A percentile compares a stretch with the other conserved stretches of the same genome.
phyloP scores from a whole-genome alignment of 768 basidiomycete genomes.

The Kwoniella bestiolae region DNA sequence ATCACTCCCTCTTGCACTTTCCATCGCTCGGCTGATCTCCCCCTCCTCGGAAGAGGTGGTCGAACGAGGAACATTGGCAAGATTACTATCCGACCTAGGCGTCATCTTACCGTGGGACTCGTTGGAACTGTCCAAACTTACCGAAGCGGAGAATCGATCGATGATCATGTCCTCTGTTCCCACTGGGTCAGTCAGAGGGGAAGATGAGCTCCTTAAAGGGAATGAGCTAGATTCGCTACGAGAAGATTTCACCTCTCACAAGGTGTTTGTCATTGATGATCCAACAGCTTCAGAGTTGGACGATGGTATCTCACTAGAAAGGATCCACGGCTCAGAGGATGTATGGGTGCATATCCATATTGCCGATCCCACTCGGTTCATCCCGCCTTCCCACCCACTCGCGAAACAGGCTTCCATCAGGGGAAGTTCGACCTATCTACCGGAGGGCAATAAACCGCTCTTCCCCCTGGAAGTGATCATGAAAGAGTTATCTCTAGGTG shows the following conservation, averaged over 20 bases:
- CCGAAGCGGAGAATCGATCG: conserved; percentile 26
- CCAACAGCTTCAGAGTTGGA: conserved; percentile 80
- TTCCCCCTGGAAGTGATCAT: conserved; percentile 64
- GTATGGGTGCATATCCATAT: conserved; percentile 89
- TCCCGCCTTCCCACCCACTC: conserved; percentile 72
- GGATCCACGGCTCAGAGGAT: conserved; percentile 63
- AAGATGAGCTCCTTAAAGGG: conserved; percentile 31
- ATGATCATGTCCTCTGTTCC: conserved; percentile 19
- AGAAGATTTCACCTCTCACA: conserved; percentile 43
- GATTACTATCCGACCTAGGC: conserved; percentile 71
- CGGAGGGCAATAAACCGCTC: conserved; percentile 70
- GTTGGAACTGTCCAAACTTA: conserved; percentile 56
- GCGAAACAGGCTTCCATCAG: conserved; percentile 65
- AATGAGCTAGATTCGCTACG: conserved; percentile 43
- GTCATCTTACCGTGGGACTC: conserved; percentile 82
- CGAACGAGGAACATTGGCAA: conserved; percentile 57
- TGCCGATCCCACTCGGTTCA: conserved; percentile 82
- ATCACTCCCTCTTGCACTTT: conserved; percentile 63
- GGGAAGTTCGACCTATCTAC: conserved; percentile 67
- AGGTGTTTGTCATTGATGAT: conserved; percentile 88
- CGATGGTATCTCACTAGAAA: conserved; percentile 85
- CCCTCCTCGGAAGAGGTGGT: conserved; percentile 37
- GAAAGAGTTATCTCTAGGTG: conserved; percentile 63
- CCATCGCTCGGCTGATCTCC: conserved; percentile 67
- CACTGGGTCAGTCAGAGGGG: background rate